Percentiles rank a stretch among this genome's conserved stretches.
Evolutionary conservation across 1,284 basidiomycete genomes (phyloP).

Genomic region (Caloboletus inedulis): DNA sequence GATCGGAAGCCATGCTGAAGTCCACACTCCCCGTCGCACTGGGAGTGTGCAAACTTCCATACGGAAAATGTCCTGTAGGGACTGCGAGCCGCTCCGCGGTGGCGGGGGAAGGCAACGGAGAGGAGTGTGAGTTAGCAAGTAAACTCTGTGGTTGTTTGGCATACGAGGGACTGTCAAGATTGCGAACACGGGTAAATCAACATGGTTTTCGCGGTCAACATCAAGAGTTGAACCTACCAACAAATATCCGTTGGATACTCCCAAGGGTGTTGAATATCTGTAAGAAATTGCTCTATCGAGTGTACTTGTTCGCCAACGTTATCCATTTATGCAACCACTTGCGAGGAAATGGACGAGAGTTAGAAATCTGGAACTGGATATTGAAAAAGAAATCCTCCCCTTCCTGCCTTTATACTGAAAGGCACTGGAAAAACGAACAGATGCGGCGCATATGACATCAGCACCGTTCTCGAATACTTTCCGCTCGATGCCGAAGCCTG

Average conservation of each 20-base stretch:
- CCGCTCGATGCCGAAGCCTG: not conserved
- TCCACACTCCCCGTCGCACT: not conserved
- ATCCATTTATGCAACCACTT: slow-evolving; percentile 2
- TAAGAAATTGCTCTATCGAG: not conserved
- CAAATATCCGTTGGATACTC: not conserved
- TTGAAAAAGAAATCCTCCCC: not conserved
- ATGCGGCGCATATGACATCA: not conserved
- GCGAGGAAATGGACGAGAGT: not conserved
- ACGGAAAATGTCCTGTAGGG: not conserved
- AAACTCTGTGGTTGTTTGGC: not conserved
- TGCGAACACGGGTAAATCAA: not conserved
- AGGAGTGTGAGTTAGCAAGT: not conserved
- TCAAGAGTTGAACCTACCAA: slow-evolving; percentile 4
- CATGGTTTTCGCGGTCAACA: not conserved
- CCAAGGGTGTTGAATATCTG: not conserved
- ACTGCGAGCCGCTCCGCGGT: not conserved
- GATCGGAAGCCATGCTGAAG: not conserved
- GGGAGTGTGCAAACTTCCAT: not conserved
- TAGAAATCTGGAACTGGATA: not conserved
- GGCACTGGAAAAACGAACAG: slow-evolving; percentile 1
- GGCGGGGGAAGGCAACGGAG: not conserved
- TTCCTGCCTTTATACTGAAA: slow-evolving; percentile 1
- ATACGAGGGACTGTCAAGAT: slow-evolving; percentile 1
- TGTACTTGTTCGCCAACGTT: not conserved
- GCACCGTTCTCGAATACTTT: too few relatives aligned